A percentile compares a stretch with the other conserved stretches of the same genome.
Conservation (phyloP, 1,284 basidiomycete species). For the Sanghuangporus sanghuang region DNA sequence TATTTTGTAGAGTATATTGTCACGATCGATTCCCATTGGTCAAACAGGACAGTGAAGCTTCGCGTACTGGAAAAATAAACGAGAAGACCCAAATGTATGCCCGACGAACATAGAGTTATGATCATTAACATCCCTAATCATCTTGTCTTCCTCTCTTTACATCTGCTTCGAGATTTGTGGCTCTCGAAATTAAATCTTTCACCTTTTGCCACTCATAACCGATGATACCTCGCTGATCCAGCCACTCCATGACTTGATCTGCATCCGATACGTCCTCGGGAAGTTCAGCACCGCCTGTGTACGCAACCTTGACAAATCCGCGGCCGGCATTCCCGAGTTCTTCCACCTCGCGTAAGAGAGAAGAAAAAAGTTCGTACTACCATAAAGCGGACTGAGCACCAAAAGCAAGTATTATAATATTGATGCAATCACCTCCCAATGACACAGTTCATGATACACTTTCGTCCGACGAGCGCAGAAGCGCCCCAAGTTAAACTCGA, state of each 20-base stretch:
- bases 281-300: constrained; percentile 45
- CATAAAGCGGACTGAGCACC: neutral
- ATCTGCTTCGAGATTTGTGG: constrained; percentile 53
- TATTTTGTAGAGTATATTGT: neutral
- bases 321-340: constrained; percentile 36
- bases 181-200: constrained; percentile 67
- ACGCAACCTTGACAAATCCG: constrained; percentile 52
- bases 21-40: too few relatives aligned
- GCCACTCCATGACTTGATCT: constrained; percentile 76
- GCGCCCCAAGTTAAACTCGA: constrained; percentile 55
- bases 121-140: neutral
- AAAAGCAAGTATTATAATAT: neutral
- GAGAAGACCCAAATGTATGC: too few relatives aligned
- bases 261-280: constrained; percentile 63
- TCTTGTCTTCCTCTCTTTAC: constrained; percentile 40
- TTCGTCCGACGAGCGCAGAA: constrained; percentile 69
- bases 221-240: constrained; percentile 67
- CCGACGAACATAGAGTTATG: neutral
- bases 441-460: constrained; percentile 71
- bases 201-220: constrained; percentile 63
- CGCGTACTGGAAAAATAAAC: too few relatives aligned
- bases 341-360: constrained; percentile 51
- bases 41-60: too few relatives aligned
- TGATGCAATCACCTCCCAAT: constrained; percentile 69
- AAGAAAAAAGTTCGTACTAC: constrained; percentile 55